These are phyloP conservation scores for Ophiosphaerella narmari DNA, from an alignment of 2,329 filamentous ascomycete species.

Conservation along the genomic window DNA sequence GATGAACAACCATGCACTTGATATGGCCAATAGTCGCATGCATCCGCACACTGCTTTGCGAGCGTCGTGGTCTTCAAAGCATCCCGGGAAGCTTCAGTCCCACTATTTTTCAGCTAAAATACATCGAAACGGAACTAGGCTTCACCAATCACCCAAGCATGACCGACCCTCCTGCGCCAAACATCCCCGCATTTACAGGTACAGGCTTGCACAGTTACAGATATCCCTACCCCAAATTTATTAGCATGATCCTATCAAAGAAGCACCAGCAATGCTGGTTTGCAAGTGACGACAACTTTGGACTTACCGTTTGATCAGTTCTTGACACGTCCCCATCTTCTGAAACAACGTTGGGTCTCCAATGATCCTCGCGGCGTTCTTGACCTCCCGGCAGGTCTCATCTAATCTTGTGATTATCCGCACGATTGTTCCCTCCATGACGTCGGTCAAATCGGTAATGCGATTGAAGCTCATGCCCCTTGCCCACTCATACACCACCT, in stretches of 20 bases:
- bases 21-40: too few relatives aligned
- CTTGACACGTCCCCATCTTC: constrained; percentile 97
- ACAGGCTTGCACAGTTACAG: constrained; percentile 48
- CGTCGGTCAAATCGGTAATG: constrained; percentile 93
- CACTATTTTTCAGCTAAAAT: not conserved
- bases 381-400: constrained; percentile 95
- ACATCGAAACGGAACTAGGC: not conserved
- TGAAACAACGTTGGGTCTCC: constrained; percentile 90
- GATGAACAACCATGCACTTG: too few relatives aligned
- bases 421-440: constrained; percentile 96
- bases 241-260: constrained; percentile 20
- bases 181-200: constrained; percentile 31
- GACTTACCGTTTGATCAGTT: constrained; percentile 96
- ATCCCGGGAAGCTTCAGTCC: not conserved
- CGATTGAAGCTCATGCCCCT: constrained; percentile 98
- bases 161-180: constrained; percentile 7
- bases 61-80: too few relatives aligned
- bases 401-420: constrained; percentile 91
- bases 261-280: not conserved
- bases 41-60: too few relatives aligned
- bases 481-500: constrained; percentile 99
- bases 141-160: not conserved
- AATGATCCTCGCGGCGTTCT: constrained; percentile 93
- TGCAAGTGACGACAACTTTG: not conserved
- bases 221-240: constrained; percentile 41